A percentile compares a stretch with the other conserved stretches of the same genome.
These are phyloP conservation scores for Friedmanniomyces endolithicus DNA, from an alignment of 495 filamentous ascomycete species.

Conservation along the genomic window DNA sequence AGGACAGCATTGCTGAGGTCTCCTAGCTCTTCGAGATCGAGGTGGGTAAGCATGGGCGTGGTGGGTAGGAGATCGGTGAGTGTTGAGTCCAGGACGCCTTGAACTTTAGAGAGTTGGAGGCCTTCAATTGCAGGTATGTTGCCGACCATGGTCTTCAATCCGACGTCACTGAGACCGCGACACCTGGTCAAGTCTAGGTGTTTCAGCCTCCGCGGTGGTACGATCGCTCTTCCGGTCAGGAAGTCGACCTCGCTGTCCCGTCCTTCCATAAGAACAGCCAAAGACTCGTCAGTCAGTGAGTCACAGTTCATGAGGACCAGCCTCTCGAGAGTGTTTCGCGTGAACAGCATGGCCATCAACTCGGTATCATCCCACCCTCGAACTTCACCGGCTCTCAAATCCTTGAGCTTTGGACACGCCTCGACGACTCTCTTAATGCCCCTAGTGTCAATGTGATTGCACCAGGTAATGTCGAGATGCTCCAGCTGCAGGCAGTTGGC, in stretches of 20 bases:
- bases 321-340: constrained; percentile 67
- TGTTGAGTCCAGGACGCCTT: constrained; percentile 56
- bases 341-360: constrained; percentile 59
- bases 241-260: constrained; percentile 61
- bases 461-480: constrained; percentile 83
- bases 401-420: constrained; percentile 57
- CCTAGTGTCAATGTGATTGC: constrained; percentile 65
- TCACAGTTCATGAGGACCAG: constrained; percentile 66
- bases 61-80: constrained; percentile 62
- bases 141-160: constrained; percentile 52
- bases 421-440: constrained; percentile 65
- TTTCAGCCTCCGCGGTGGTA: constrained; percentile 64
- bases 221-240: constrained; percentile 59
- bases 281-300: constrained; percentile 57
- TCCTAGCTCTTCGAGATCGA: constrained; percentile 80
- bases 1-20: constrained; percentile 63
- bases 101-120: constrained; percentile 64
- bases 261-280: constrained; percentile 64
- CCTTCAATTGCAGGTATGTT: constrained; percentile 72
- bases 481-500: constrained; percentile 71
- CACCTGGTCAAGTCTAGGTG: constrained; percentile 82
- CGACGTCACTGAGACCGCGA: constrained; percentile 52
- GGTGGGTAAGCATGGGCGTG: constrained; percentile 61
- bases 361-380: constrained; percentile 60
- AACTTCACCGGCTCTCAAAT: constrained; percentile 74